Base-by-base conservation (phyloP, 2,329 filamentous ascomycete genomes). In the Grosmannia clavigera region DNA sequence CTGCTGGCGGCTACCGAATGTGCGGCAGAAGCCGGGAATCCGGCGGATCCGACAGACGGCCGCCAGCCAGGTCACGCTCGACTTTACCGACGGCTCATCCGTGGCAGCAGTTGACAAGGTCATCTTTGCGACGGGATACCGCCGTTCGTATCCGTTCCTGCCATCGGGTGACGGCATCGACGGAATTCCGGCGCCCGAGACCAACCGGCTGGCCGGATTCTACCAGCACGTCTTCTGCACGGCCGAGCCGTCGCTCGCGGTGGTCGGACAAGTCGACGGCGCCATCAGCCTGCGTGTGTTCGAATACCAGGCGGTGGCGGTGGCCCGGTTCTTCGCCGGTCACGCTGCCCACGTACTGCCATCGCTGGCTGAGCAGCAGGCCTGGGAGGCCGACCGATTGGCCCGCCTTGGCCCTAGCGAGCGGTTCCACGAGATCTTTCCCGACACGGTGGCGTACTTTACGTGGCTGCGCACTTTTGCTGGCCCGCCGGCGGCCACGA, bases 91-190 rank as follows among this genome's bases (percentile, higher is more conserved):
- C 62, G 82, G 82, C 1, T 76, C 73, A 0, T 73, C 68, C 0
- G 73, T 84, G 10, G 63, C 73, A 0, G 72, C 78, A 22, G 79
- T 87, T n/a, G 84, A 88, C 67, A 69, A 81, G 64, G 75, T 88
- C 63, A 80, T 88, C 63, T 84, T 87, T 61, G 84, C 82, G n/a
- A 87, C 85, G 0, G 85, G 85, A 0, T 86, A 85, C 67, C 78
- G 74, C 33, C 87, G 82, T 81, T 81, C 81, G 0, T 68, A 86
- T 0, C 83, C 83, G 0, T 87, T 85, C 66, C 67, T 85, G 0
- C 79, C 80, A 0, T 16, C 43, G 16, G 7, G 2, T 19, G 19
- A 19, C 19, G 43, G 19, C 19, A n/a, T 46, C 43, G 66, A 75
- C 1, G 72, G 69, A 69, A 70, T 71, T 40, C 61, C 46, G 9